phyloP scores from a whole-genome alignment of 1,139 yeast species.

The Hansenula sp. region DNA sequence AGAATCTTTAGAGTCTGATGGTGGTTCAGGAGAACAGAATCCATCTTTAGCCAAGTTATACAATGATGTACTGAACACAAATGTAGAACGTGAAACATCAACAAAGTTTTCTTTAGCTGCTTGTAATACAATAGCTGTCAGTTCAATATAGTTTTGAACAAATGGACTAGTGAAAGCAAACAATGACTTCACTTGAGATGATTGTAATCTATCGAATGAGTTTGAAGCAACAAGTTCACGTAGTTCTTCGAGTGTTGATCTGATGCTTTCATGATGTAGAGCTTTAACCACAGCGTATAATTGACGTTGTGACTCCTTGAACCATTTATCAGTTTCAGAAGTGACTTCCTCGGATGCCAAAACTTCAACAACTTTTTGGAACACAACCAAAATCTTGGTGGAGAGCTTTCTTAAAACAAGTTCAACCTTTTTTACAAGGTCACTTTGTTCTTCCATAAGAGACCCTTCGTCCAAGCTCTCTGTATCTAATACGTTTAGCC shows the following conservation, averaged over 20 bases:
- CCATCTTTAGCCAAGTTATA: conserved; percentile 73
- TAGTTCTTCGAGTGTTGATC: conserved; percentile 28
- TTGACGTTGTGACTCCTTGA: conserved; percentile 43
- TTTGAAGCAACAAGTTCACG: conserved; percentile 26
- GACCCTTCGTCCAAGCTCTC: too few species aligned
- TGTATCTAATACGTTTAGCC: conserved; percentile 31
- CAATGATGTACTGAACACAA: conserved; percentile 51
- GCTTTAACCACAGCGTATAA: conserved; percentile 34
- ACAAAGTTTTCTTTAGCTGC: conserved; percentile 43
- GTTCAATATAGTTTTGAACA: conserved; percentile 46
- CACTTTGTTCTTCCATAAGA: too few species aligned
- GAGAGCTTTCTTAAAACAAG: conserved; percentile 42
- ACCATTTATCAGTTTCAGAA: conserved; percentile 65
- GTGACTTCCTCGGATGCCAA: conserved; percentile 30
- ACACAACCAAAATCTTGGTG: conserved; percentile 59
- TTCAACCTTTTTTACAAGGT: too few species aligned
- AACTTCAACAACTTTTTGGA: conserved; percentile 51
- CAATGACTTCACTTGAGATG: conserved; percentile 36
- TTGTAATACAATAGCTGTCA: conserved; percentile 36
- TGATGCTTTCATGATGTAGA: conserved; percentile 29
- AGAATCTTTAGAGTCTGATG: conserved; percentile 60
- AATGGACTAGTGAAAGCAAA: conserved; percentile 55
- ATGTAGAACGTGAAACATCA: conserved; percentile 58
- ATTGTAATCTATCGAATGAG: conserved; percentile 31
- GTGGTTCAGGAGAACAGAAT: conserved; percentile 88